These are phyloP conservation scores for barley (Hordeum vulgare) DNA, from an alignment of 176 grass and related monocot species.

Conservation along the genomic window DNA sequence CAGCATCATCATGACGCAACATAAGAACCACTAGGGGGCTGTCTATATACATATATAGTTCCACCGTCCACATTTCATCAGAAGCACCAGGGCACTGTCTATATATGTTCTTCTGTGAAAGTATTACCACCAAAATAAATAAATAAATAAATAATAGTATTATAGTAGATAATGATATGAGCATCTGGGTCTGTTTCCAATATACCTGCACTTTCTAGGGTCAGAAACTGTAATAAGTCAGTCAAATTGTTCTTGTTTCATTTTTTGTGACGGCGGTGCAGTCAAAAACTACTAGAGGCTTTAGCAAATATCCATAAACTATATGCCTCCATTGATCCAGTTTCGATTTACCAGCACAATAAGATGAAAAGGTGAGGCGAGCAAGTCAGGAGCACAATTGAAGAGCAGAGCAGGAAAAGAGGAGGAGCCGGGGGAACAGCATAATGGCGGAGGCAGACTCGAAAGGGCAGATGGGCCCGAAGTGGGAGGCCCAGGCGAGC, in stretches of 20 bases:
- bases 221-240: neutral
- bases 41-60: neutral
- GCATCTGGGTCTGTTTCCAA: neutral
- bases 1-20: neutral
- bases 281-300: neutral
- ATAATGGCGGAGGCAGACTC: conserved; percentile 20
- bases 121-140: neutral
- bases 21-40: neutral
- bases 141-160: neutral
- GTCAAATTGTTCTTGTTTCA: neutral
- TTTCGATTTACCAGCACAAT: too few relatives aligned
- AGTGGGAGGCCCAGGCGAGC: conserved; percentile 16
- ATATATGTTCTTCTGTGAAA: neutral
- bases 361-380: neutral
- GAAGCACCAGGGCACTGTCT: too few relatives aligned
- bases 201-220: neutral
- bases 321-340: neutral
- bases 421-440: neutral
- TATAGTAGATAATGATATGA: neutral
- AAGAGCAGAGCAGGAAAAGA: neutral
- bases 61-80: neutral
- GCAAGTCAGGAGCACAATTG: neutral
- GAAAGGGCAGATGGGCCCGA: conserved; percentile 6
- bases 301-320: neutral
- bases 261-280: neutral